Conservation (phyloP, 2,329 filamentous ascomycete genomes). For the Pseudogymnoascus sp. region DNA sequence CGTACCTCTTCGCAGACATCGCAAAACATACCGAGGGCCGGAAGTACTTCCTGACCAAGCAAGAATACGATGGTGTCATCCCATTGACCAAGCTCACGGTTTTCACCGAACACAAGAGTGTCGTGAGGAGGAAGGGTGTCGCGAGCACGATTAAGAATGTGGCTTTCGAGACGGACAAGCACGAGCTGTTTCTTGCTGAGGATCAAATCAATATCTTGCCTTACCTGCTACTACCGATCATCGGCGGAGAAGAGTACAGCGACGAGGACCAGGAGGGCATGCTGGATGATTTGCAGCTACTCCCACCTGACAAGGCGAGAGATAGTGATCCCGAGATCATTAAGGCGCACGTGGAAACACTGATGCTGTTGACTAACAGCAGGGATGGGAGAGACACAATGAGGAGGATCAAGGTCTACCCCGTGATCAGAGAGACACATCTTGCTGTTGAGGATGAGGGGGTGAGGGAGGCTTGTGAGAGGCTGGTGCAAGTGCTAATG, state of each 20-base stretch:
- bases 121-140: conserved; percentile 84
- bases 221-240: conserved; percentile 81
- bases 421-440: conserved; percentile 81
- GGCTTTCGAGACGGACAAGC: conserved; percentile 69
- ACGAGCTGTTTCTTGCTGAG: conserved; percentile 61
- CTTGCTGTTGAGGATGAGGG: conserved; percentile 65
- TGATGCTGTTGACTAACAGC: conserved; percentile 75
- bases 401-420: conserved; percentile 74
- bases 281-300: conserved; percentile 80
- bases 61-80: conserved; percentile 73
- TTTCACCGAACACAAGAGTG: conserved; percentile 83
- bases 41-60: conserved; percentile 62
- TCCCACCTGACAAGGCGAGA: conserved; percentile 81
- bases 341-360: conserved; percentile 79
- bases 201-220: conserved; percentile 73
- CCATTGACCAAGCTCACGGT: conserved; percentile 87
- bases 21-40: conserved; percentile 71
- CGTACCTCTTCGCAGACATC: conserved; percentile 89
- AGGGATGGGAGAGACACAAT: conserved; percentile 64
- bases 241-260: conserved; percentile 77
- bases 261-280: conserved; percentile 81
- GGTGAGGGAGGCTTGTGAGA: conserved; percentile 76
- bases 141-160: conserved; percentile 92
- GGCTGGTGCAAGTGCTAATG: conserved; percentile 63
- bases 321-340: conserved; percentile 70